Evolutionary conservation across 2,329 filamentous ascomycete species (phyloP).

Genomic region (Knoxdaviesia proteae): DNA sequence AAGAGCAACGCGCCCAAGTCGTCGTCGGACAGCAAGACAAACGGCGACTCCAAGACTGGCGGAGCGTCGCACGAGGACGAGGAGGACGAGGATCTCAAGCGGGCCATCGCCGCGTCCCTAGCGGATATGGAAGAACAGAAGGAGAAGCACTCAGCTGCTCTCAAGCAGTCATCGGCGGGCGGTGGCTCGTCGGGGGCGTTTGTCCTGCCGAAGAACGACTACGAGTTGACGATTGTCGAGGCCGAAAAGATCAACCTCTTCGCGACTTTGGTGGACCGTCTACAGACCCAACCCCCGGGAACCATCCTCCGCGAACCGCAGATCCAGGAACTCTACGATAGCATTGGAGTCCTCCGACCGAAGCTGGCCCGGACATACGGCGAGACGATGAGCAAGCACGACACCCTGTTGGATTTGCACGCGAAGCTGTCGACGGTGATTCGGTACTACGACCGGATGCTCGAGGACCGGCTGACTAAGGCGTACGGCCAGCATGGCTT

Average conservation of each 20-base stretch:
- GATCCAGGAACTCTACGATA: constrained; percentile 95
- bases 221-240: constrained; percentile 82
- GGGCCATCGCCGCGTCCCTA: constrained; percentile 83
- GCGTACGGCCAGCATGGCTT: constrained; percentile 71
- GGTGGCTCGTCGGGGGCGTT: constrained; percentile 22
- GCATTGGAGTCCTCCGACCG: constrained; percentile 78
- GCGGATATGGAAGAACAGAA: constrained; percentile 98
- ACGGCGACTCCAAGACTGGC: constrained; percentile 1
- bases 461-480: constrained; percentile 83
- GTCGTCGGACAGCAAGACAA: constrained; percentile 15
- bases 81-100: constrained; percentile 81
- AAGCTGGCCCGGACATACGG: constrained; percentile 92
- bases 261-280: constrained; percentile 74
- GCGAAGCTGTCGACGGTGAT: constrained; percentile 92
- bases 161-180: constrained; percentile 51
- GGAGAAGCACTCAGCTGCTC: constrained; percentile 61
- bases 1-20: constrained; percentile 14
- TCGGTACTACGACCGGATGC: constrained; percentile 92
- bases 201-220: constrained; percentile 64
- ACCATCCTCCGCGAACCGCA: constrained; percentile 94
- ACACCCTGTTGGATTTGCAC: constrained; percentile 82
- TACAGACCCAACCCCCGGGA: constrained; percentile 87
- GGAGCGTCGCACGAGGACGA: constrained; percentile 37
- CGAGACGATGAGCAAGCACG: constrained; percentile 99
- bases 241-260: constrained; percentile 97